phyloP scores from a whole-genome alignment of 2,329 filamentous ascomycete genomes.

The Penicillium sp. region DNA sequence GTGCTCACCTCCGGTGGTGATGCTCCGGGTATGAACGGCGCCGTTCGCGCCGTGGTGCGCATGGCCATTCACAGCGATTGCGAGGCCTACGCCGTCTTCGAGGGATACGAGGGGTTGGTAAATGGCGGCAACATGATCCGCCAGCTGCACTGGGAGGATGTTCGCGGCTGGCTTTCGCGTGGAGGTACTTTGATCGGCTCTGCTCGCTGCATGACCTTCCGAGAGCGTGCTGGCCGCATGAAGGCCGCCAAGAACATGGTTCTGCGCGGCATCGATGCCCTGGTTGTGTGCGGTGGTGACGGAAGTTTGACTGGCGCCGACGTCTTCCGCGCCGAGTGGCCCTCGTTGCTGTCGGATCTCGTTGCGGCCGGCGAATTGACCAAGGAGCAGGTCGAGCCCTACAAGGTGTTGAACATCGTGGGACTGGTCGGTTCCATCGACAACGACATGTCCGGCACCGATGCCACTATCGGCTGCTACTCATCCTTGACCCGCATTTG shows the following conservation, averaged over 20 bases:
- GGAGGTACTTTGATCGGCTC: constrained; percentile 96
- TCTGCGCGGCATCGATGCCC: constrained; percentile 84
- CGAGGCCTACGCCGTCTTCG: constrained; percentile 78
- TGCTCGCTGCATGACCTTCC: constrained; percentile 88
- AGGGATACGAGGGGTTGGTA: constrained; percentile 94
- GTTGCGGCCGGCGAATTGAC: constrained; percentile 71
- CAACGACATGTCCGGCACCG: constrained; percentile 95
- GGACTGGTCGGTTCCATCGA: constrained; percentile 96
- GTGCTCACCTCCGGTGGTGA: constrained; percentile 95
- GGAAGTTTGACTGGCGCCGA: constrained; percentile 95
- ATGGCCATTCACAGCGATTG: constrained; percentile 84
- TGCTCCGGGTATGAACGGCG: constrained; percentile 91
- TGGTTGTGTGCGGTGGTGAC: constrained; percentile 96
- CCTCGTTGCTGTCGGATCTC: constrained; percentile 79
- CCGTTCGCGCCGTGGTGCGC: constrained; percentile 84
- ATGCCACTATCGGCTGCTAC: constrained; percentile 96
- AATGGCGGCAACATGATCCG: constrained; percentile 84
- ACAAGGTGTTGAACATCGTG: constrained; percentile 89
- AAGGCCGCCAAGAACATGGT: constrained; percentile 93
- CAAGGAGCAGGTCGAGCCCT: constrained; percentile 68
- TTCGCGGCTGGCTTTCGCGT: constrained; percentile 89
- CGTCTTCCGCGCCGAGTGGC: constrained; percentile 90
- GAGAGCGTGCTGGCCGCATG: constrained; percentile 79
- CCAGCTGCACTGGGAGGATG: constrained; percentile 87
- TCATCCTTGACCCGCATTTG: constrained; percentile 91